Evolutionary conservation across 345 rosid species (phyloP), one percentile per base, ranked within the genome.

Genomic region (Triadica sebifera): DNA sequence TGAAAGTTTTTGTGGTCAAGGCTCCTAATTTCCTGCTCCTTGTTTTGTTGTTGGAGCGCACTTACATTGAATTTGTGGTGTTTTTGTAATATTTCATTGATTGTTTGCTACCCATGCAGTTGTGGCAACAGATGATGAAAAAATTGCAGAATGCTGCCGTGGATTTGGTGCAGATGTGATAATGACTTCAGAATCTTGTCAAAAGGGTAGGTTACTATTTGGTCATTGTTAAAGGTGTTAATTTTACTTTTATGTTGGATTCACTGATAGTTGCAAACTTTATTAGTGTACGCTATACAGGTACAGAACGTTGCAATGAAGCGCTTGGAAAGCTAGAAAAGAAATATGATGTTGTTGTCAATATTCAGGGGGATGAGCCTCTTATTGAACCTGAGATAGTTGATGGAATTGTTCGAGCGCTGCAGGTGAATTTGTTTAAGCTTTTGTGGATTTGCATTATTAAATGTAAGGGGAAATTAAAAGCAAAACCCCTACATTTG

Each of bases 351-450:
- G 86, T 93, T 51, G 97, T 91, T 51, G 97, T 95, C 70, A 93
- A 95, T 75, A 95, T 95, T 81, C 97, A 95, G 79, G 98, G 98
- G 1, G 99, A 93, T 70, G 99, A 95, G 82, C 98, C 96, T 69
- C 97, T 93, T 50, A 90, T 90, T 67, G 97, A 95, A 72, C 99
- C 98, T 22, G 99, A 93, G 84, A 93, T 91, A 75, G 91, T 90
- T 53, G 97, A 95, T 71, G 97, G 99, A 73, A 86, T 95, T 62
- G 99, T 95, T 67, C 90, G 83, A 84, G 96, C 98, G 56, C 81
- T 95, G 81, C 99, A 95, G 93, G 99, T 91, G 53, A 71, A 29
- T 24, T 52, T 15, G 17, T 12, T 65, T 59, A 19, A 22, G 24
- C 25, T 74, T 43, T 71, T 34, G 20, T 20, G 16, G 52, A 22